Conservation (phyloP, 176 grass and related monocot genomes). For the Luzula sylvatica region DNA sequence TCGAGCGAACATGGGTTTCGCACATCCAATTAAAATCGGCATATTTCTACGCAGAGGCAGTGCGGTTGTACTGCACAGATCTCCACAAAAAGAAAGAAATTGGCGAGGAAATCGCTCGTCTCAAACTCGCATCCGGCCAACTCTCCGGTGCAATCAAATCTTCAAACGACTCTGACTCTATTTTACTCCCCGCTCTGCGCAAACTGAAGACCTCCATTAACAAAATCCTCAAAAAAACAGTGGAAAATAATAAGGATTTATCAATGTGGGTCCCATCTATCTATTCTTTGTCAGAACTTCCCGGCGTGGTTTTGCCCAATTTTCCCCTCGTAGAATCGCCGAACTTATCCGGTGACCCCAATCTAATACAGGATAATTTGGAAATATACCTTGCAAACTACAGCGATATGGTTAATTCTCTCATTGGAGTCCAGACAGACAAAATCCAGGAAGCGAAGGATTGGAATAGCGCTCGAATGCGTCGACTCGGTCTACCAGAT, state of each 20-base stretch:
- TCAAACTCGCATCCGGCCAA: conserved; percentile 18
- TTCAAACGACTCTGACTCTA: conserved; percentile 18
- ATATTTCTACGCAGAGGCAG: conserved; percentile 23
- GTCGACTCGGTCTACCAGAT: conserved; percentile 27
- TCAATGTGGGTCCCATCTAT: conserved; percentile 22
- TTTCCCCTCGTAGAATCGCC: conserved; percentile 5
- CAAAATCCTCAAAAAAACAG: conserved; percentile 16
- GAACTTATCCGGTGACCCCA: conserved; percentile 23
- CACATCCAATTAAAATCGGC: conserved; percentile 62
- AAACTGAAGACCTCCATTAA: conserved; percentile 29
- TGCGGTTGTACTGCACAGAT: conserved; percentile 22
- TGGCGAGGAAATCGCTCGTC: conserved; percentile 33
- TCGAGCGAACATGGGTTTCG: conserved; percentile 61
- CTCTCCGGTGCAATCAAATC: conserved; percentile 30
- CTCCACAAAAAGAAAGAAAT: conserved; percentile 34
- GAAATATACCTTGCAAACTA: conserved; percentile 24
- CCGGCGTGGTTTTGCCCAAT: conserved; percentile 19
- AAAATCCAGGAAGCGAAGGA: conserved; percentile 27
- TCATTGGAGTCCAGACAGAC: conserved; percentile 16
- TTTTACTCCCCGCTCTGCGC: conserved; percentile 14
- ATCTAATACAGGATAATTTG: conserved; percentile 23
- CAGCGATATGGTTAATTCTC: conserved; percentile 26
- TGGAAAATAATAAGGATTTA: conserved; percentile 31
- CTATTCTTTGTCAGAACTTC: conserved; percentile 24
- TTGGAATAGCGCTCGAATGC: conserved; percentile 17